phyloP scores from a whole-genome alignment of 176 grass and related monocot species.

The Thalia dealbata region DNA sequence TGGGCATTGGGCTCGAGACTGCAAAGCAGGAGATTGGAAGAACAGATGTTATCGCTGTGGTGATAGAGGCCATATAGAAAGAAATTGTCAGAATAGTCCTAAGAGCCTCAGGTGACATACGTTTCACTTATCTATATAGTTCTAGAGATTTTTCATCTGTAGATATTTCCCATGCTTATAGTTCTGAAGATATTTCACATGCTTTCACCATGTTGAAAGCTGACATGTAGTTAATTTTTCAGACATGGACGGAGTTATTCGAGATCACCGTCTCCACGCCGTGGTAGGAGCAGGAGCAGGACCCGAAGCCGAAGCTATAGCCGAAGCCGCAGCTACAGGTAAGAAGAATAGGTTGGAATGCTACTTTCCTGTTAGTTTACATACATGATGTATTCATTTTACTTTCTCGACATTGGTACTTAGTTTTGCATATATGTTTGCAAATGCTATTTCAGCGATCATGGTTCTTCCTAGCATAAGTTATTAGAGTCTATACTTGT shows the following conservation, averaged over 20 bases:
- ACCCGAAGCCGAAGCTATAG: constrained; percentile 64
- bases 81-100: constrained; percentile 95
- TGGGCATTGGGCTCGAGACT: constrained; percentile 96
- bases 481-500: too few species aligned
- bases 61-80: constrained; percentile 92
- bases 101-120: constrained; percentile 40
- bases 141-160: not conserved
- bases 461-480: not conserved
- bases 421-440: too few species aligned
- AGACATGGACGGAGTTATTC: constrained; percentile 76
- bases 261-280: constrained; percentile 55
- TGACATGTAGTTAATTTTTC: too few species aligned
- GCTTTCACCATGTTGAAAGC: too few species aligned
- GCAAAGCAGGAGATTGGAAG: constrained; percentile 97
- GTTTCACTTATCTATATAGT: not conserved
- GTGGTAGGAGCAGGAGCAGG: constrained; percentile 42
- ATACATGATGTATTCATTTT: too few species aligned
- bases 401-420: not conserved
- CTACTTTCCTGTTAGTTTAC: too few species aligned
- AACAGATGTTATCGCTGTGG: constrained; percentile 99
- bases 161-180: too few species aligned
- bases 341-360: too few species aligned
- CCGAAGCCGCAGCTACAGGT: constrained; percentile 81
- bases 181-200: too few species aligned
- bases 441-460: not conserved